Conservation (phyloP, 2,329 filamentous ascomycete genomes). For the Claviceps sorghi region DNA sequence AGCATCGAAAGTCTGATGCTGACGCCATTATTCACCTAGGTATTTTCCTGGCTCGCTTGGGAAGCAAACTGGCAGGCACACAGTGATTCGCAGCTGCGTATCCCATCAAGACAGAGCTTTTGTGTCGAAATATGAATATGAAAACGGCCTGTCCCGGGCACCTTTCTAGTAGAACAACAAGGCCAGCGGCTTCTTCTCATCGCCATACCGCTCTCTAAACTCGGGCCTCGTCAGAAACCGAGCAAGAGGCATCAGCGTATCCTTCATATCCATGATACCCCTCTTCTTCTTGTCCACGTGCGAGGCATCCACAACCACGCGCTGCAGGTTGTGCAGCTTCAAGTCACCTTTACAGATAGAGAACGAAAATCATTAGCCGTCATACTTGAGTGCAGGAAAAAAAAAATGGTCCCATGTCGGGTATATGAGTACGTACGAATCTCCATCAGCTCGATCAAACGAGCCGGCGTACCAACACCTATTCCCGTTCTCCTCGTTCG, state of each 20-base stretch:
- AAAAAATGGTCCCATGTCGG: neutral
- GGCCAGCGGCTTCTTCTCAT: constrained; percentile 41
- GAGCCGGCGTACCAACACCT: constrained; percentile 76
- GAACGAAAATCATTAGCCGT: constrained; percentile 1
- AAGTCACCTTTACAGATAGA: constrained; percentile 39
- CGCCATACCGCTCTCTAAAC: constrained; percentile 55
- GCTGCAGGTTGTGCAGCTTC: constrained; percentile 54
- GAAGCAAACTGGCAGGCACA: too few relatives aligned
- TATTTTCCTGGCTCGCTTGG: too few relatives aligned
- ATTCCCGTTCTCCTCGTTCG: constrained; percentile 60
- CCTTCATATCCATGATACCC: constrained; percentile 88
- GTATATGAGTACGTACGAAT: constrained; percentile 42
- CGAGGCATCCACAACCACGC: constrained; percentile 78
- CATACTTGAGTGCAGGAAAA: neutral
- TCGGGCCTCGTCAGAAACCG: constrained; percentile 56
- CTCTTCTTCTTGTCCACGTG: constrained; percentile 92
- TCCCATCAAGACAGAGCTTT: neutral
- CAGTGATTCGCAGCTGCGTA: neutral
- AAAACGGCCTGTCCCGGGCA: neutral
- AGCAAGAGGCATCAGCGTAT: constrained; percentile 69
- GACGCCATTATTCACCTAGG: too few relatives aligned
- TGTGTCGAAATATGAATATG: neutral
- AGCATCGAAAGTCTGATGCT: neutral
- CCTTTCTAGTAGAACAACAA: constrained; percentile 47
- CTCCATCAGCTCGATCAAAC: constrained; percentile 69